phyloP scores from a whole-genome alignment of 2,329 filamentous ascomycete genomes.

The Diaporthe capsici region DNA sequence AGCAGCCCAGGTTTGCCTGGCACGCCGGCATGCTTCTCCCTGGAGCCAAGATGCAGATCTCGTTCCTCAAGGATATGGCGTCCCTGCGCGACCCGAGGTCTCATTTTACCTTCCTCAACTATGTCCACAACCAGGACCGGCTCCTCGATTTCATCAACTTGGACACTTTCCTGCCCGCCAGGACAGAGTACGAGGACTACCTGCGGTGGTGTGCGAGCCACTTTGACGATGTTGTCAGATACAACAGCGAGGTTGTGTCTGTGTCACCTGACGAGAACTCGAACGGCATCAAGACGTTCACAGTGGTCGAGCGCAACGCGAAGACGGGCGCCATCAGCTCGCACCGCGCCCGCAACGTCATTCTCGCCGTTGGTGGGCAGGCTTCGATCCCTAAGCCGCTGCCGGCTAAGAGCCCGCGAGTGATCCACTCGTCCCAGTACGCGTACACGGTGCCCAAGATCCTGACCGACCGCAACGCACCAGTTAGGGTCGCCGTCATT shows the following conservation, averaged over 20 bases:
- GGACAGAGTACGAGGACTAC: slow-evolving; percentile 95
- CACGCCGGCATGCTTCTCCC: slow-evolving; percentile 96
- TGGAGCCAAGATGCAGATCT: slow-evolving; percentile 97
- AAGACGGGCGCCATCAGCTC: slow-evolving; percentile 68
- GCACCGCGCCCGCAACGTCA: slow-evolving; percentile 75
- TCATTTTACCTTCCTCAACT: slow-evolving; percentile 96
- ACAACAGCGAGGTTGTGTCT: slow-evolving; percentile 82
- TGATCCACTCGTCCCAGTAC: slow-evolving; percentile 93
- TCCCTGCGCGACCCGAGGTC: slow-evolving; percentile 89
- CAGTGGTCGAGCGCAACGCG: slow-evolving; percentile 74
- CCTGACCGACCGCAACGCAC: slow-evolving; percentile 66
- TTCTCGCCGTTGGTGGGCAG: slow-evolving; percentile 71
- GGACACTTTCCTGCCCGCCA: slow-evolving; percentile 86
- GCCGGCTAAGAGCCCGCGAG: slow-evolving; percentile 76
- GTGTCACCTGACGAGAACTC: slow-evolving; percentile 72
- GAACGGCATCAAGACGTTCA: slow-evolving; percentile 73
- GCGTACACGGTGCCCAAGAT: slow-evolving; percentile 74
- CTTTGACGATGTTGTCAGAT: slow-evolving; percentile 81
- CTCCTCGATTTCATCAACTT: slow-evolving; percentile 93
- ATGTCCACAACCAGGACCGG: slow-evolving; percentile 85
- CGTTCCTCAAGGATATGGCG: slow-evolving; percentile 95
- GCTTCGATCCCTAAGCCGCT: slow-evolving; percentile 79
- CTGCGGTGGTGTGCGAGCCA: slow-evolving; percentile 90
- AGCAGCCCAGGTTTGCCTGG: slow-evolving; percentile 88
- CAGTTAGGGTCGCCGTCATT: slow-evolving; percentile 85